Conservation (phyloP, 345 rosid genomes). For the Eutrema japonicum region DNA sequence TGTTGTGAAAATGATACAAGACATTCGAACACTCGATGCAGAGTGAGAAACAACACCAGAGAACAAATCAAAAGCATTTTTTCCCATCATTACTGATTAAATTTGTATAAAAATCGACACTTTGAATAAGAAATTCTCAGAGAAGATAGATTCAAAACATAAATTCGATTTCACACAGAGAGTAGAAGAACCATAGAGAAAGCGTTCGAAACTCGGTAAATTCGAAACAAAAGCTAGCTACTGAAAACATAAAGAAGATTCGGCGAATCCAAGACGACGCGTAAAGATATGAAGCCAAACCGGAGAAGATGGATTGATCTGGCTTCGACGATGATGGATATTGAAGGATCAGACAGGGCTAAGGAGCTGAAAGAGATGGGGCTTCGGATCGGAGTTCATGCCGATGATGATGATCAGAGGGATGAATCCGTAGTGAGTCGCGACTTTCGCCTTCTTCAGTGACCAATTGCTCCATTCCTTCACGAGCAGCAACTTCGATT, state of each 20-base stretch:
- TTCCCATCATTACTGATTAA: not conserved
- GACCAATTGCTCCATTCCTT: constrained; percentile 97
- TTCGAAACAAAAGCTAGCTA: not conserved
- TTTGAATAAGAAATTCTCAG: constrained; percentile 7
- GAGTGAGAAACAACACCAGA: constrained; percentile 48
- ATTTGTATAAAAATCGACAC: constrained; percentile 9
- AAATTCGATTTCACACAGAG: constrained; percentile 34
- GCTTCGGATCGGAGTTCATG: constrained; percentile 95
- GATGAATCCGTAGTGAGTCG: constrained; percentile 90
- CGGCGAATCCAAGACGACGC: constrained; percentile 46
- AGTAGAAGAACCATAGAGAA: not conserved
- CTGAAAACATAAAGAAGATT: constrained; percentile 35
- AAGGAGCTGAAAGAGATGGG: constrained; percentile 86
- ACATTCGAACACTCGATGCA: constrained; percentile 50
- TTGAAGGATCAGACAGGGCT: constrained; percentile 62
- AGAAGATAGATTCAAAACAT: constrained; percentile 12
- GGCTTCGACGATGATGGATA: constrained; percentile 17
- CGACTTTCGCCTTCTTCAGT: constrained; percentile 84
- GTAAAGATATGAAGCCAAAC: constrained; percentile 22
- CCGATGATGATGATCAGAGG: constrained; percentile 86
- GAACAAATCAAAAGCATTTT: not conserved
- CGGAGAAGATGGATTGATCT: constrained; percentile 12
- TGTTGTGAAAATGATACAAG: constrained; percentile 58
- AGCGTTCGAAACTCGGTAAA: not conserved
- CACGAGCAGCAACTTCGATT: constrained; percentile 50